A percentile compares a stretch with the other conserved stretches of the same genome.
Evolutionary conservation across 257 asterid species (phyloP).

Genomic region (Cordia subcordata): DNA sequence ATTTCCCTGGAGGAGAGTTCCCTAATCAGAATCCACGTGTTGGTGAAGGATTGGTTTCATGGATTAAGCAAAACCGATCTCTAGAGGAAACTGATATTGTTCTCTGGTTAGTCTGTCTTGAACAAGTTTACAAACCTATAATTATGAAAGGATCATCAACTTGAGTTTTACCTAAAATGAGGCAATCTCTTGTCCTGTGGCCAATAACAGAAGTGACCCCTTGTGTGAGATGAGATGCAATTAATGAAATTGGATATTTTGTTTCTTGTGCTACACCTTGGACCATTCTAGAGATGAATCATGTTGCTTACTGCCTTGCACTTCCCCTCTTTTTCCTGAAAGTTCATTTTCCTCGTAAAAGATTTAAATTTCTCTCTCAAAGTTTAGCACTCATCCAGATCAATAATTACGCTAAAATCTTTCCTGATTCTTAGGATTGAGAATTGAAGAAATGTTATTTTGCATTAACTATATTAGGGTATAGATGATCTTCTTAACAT

Average conservation of each 20-base stretch:
- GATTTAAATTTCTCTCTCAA: no score
- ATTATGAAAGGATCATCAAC: no score
- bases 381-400: background rate
- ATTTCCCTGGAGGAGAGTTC: slow-evolving; percentile 41
- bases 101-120: slow-evolving; percentile 30
- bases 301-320: no score
- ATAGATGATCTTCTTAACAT: background rate
- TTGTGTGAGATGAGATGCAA: no score
- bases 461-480: background rate
- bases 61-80: slow-evolving; percentile 34
- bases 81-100: slow-evolving; percentile 39
- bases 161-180: no score
- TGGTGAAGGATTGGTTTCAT: slow-evolving; percentile 39
- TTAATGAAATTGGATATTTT: no score
- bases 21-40: slow-evolving; percentile 42
- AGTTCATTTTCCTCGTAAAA: no score
- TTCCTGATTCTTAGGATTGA: background rate
- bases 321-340: no score
- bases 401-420: background rate
- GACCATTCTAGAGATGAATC: no score
- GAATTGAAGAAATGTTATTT: background rate
- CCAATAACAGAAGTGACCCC: no score
- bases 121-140: no score
- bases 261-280: no score
- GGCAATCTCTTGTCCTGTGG: background rate